These are phyloP conservation scores for Colletotrichum phormii DNA, from an alignment of 2,329 filamentous ascomycete genomes.

Conservation along the genomic window DNA sequence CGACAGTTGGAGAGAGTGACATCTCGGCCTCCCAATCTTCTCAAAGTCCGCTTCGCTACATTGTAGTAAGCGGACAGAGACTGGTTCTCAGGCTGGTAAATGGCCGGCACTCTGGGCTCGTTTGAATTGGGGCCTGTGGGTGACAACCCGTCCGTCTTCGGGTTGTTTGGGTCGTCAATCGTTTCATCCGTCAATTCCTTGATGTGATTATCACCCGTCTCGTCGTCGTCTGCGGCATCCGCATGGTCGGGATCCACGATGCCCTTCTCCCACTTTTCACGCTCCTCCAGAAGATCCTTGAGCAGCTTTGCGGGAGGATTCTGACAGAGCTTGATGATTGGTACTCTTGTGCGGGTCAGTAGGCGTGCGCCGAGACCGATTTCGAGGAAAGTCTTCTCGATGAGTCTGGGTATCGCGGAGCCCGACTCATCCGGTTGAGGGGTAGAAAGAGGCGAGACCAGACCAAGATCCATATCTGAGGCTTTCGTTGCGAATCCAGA, in stretches of 20 bases:
- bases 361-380: slow-evolving; percentile 80
- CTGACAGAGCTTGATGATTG: slow-evolving; percentile 89
- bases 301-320: slow-evolving; percentile 72
- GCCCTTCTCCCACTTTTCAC: slow-evolving; percentile 77
- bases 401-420: slow-evolving; percentile 75
- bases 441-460: slow-evolving; percentile 73
- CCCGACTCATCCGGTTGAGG: slow-evolving; percentile 64
- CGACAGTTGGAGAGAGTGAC: slow-evolving; percentile 58
- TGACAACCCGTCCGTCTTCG: not conserved
- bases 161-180: slow-evolving; percentile 6
- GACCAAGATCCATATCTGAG: slow-evolving; percentile 91
- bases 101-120: slow-evolving; percentile 33
- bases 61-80: slow-evolving; percentile 60
- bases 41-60: slow-evolving; percentile 61
- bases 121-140: not conserved
- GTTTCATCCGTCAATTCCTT: slow-evolving; percentile 13
- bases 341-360: slow-evolving; percentile 82
- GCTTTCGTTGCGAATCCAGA: slow-evolving; percentile 88
- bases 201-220: slow-evolving; percentile 4
- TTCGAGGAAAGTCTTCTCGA: slow-evolving; percentile 81
- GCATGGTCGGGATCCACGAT: slow-evolving; percentile 52
- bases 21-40: slow-evolving; percentile 62
- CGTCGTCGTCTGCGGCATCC: slow-evolving; percentile 47
- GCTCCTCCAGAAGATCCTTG: slow-evolving; percentile 70
- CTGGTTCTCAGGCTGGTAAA: slow-evolving; percentile 56